Percentiles rank a stretch among this genome's conserved stretches.
Evolutionary conservation across 2,329 filamentous ascomycete species (phyloP).

Genomic region (Aspergillus pseudoviridinutans): DNA sequence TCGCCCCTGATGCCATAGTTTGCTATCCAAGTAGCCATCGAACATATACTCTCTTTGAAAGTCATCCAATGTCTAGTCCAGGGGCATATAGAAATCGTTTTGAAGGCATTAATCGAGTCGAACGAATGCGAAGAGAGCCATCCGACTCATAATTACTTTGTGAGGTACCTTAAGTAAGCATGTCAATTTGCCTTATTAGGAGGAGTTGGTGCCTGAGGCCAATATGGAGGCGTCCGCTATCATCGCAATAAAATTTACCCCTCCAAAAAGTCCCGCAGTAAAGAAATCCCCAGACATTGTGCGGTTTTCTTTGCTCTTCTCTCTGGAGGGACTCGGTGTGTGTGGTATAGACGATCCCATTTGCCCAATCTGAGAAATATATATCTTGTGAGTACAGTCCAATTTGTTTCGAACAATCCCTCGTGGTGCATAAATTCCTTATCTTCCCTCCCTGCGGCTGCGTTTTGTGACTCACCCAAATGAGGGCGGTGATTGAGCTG

Average conservation of each 20-base stretch:
- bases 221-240: conserved; percentile 8
- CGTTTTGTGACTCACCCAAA: not conserved
- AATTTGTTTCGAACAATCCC: not conserved
- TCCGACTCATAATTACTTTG: not conserved
- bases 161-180: not conserved
- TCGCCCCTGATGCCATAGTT: not conserved
- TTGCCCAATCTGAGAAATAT: not conserved
- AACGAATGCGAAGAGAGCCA: not conserved
- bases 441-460: not conserved
- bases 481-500: not conserved
- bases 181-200: not conserved
- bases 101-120: not conserved
- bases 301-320: conserved; percentile 2
- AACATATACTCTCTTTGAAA: not conserved
- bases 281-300: not conserved
- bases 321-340: not conserved
- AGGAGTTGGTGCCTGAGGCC: conserved; percentile 18
- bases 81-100: not conserved
- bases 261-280: conserved; percentile 10
- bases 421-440: not conserved
- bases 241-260: conserved; percentile 21
- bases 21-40: too few relatives aligned
- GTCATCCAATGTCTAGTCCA: not conserved
- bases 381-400: not conserved
- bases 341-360: not conserved